Base-by-base conservation (phyloP, 352 stramenopile species). In the Globisporangium carolinianum region DNA sequence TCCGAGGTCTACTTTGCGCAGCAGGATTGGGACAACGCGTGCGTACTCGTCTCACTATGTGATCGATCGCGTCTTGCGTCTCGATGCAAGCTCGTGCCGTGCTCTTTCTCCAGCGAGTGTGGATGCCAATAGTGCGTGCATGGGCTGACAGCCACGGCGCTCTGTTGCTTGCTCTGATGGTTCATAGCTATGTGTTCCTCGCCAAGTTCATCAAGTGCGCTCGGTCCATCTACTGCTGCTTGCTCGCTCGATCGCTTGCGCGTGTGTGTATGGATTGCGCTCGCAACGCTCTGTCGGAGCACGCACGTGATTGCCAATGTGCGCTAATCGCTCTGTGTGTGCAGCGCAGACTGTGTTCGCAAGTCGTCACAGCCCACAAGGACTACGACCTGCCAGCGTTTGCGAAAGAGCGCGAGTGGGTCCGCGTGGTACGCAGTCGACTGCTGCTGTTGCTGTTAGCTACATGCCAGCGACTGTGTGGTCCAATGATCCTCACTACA, bases 131-230 rank as follows among this genome's bases (percentile, higher is more conserved):
- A 24, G 24, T 24, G 24, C 24, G 1, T 24, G 2, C 24, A 24
- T 24, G 24, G 24, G 24, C 24, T 24, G 24, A 24, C 24, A 24
- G 24, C 24, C 24, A 24, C 24, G 24, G 24, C 24, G 24, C 24
- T 24, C 24, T 24, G 24, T 2, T 24, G 53, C 10, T 45, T 4
- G 11, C 41, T 5, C 41, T 45, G 41, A 15, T 51, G 36, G 6
- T 51, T 8, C 67, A 17, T 55, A 93, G 83, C n/a, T 93, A 91
- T 61, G 83, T 91, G 45, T 84, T 86, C 53, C 64, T 93, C n/a
- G 80, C 77, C 54, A 82, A 77, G 43, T 89, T 91, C 55, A 86
- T 91, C 68, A 88, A 89, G 83, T 93, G 66, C 38, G 72, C 24
- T 24, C 24, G 24, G 24, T 66, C n/a, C 41, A 32, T 41, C 10